These are phyloP conservation scores for Tolypocladium tropicale DNA, from an alignment of 2,329 filamentous ascomycete genomes.

Conservation along the genomic window DNA sequence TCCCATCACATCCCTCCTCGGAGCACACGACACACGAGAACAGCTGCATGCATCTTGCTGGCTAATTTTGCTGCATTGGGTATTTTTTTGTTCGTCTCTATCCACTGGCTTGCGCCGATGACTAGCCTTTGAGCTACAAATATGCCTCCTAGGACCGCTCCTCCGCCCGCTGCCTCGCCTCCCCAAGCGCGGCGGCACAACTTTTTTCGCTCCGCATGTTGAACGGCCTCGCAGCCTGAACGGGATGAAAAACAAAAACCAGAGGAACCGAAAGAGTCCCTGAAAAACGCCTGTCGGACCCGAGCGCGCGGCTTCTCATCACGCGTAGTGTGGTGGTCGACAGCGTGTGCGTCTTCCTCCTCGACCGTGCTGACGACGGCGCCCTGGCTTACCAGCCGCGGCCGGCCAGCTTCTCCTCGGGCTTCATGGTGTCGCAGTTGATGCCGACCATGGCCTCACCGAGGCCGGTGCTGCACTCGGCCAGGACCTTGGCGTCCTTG, in stretches of 20 bases:
- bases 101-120: neutral
- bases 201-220: neutral
- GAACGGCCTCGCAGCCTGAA: neutral
- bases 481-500: slow-evolving; percentile 73
- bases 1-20: neutral
- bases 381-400: slow-evolving; percentile 76
- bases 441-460: slow-evolving; percentile 99
- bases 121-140: neutral
- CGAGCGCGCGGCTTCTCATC: neutral
- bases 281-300: neutral
- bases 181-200: neutral
- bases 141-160: neutral
- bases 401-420: slow-evolving; percentile 72
- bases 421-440: slow-evolving; percentile 68
- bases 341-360: no score
- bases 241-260: no score
- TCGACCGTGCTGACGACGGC: no score
- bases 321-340: neutral
- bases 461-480: slow-evolving; percentile 76
- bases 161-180: neutral
- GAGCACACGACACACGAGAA: neutral
- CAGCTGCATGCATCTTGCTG: neutral
- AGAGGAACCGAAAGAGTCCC: neutral
- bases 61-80: neutral
- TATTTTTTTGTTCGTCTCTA: neutral